Evolutionary conservation across 148 eudicot species (phyloP).

Genomic region (Cornus florida): DNA sequence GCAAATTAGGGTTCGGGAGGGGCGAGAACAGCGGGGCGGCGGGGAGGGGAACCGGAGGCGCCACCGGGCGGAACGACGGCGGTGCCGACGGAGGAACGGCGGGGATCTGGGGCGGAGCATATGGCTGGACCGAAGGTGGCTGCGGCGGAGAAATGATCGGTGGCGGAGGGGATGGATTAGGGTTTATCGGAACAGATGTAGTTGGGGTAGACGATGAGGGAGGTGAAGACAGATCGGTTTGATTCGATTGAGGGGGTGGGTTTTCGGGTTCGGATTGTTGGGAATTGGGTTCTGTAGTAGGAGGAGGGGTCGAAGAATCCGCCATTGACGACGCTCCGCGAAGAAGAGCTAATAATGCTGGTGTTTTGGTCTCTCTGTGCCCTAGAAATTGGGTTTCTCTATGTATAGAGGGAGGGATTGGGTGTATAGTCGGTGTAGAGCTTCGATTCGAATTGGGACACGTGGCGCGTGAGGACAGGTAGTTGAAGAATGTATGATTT

Average conservation of each 20-base stretch:
- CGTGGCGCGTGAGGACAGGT: too few relatives aligned
- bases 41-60: constrained; percentile 39
- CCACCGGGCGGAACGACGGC: constrained; percentile 62
- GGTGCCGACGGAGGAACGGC: constrained; percentile 33
- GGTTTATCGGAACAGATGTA: constrained; percentile 24
- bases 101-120: constrained; percentile 16
- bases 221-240: constrained; percentile 20
- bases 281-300: constrained; percentile 24
- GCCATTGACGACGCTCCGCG: constrained; percentile 27
- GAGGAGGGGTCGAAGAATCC: constrained; percentile 20
- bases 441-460: too few relatives aligned
- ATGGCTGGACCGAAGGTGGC: constrained; percentile 32
- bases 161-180: constrained; percentile 46
- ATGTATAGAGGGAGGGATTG: too few relatives aligned
- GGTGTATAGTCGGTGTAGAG: too few relatives aligned
- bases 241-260: constrained; percentile 28
- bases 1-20: constrained; percentile 39
- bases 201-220: constrained; percentile 21
- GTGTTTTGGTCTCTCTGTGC: not conserved
- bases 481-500: too few relatives aligned
- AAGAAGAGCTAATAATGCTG: not conserved
- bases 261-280: constrained; percentile 21
- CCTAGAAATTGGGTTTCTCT: too few relatives aligned
- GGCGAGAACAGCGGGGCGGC: constrained; percentile 48
- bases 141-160: constrained; percentile 25